Conservation (phyloP, 305 asterid genomes). For the Solanum chacoense region DNA sequence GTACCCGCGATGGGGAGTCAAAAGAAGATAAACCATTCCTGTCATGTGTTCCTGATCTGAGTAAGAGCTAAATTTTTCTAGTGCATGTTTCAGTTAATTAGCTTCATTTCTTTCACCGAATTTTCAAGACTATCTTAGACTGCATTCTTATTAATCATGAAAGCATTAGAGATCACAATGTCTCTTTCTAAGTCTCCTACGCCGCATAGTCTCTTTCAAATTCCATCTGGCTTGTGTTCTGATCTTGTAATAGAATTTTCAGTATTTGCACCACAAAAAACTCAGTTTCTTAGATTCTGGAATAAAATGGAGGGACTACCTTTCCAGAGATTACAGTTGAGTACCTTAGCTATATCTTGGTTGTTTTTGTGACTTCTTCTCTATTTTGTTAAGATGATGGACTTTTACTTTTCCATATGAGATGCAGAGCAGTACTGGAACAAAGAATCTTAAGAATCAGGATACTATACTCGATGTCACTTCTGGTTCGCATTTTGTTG, state of each 20-base stretch:
- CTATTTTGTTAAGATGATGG: background rate
- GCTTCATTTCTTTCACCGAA: background rate
- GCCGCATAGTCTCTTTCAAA: background rate
- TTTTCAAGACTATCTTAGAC: background rate
- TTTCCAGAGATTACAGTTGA: background rate
- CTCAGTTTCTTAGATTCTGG: background rate
- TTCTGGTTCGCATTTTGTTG: background rate
- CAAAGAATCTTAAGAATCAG: background rate
- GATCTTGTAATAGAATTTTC: background rate
- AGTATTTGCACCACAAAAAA: background rate
- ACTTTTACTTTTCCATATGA: background rate
- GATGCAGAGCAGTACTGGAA: background rate
- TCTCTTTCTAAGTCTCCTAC: background rate
- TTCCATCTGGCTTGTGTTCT: background rate
- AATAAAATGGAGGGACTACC: background rate
- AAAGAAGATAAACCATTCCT: background rate
- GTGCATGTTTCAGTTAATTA: background rate
- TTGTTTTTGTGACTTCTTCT: background rate
- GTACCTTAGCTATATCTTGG: slow-evolving; percentile 8
- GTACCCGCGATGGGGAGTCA: background rate
- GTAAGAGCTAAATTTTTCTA: background rate
- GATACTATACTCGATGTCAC: background rate
- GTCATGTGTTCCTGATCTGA: background rate
- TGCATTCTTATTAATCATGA: background rate
- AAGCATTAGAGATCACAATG: background rate